Conservation (phyloP, 1,284 basidiomycete species). For the Moesziomyces sp. region DNA sequence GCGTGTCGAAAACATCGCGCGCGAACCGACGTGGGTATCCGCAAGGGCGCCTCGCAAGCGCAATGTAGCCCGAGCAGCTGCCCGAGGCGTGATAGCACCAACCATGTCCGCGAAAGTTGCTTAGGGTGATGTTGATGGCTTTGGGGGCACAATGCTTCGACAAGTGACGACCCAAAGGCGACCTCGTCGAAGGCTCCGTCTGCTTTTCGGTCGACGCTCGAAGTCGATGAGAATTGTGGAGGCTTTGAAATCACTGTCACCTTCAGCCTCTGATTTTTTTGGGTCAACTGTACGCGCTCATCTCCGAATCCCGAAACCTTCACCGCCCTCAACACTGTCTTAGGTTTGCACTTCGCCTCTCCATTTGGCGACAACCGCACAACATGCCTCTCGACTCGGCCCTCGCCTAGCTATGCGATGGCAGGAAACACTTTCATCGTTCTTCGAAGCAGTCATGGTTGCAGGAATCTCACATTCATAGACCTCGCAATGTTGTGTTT, state of each 20-base stretch:
- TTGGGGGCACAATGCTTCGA: too few relatives aligned
- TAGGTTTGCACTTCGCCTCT: too few relatives aligned
- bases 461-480: too few relatives aligned
- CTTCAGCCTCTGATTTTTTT: neutral
- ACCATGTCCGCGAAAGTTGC: neutral
- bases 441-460: too few relatives aligned
- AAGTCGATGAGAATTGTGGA: constrained; percentile 4
- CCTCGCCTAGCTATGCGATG: too few relatives aligned
- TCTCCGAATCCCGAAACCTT: constrained; percentile 3
- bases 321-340: neutral
- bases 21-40: neutral
- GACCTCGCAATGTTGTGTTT: too few relatives aligned
- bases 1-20: neutral
- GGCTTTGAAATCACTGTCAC: constrained; percentile 19
- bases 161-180: too few relatives aligned
- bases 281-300: neutral
- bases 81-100: neutral
- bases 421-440: too few relatives aligned
- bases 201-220: neutral
- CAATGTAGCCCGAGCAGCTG: neutral
- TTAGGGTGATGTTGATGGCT: neutral
- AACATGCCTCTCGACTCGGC: too few relatives aligned
- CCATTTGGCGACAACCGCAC: neutral
- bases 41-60: neutral
- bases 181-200: too few relatives aligned